Conservation (phyloP, 805 yeast genomes). For the Hanseniaspora clermontiae region DNA sequence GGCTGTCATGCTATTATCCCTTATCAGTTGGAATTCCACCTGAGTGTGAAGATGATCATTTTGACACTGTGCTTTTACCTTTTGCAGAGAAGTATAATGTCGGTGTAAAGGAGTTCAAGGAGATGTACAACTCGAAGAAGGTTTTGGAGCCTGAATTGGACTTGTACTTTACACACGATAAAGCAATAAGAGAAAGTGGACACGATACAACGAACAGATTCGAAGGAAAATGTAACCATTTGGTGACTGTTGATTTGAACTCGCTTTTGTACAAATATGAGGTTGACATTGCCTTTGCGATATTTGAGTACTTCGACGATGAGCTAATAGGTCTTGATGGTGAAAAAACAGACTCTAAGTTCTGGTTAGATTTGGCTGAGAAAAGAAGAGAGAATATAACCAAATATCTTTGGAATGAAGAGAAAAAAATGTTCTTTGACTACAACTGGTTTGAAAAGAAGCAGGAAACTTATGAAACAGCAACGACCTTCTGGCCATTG, state of each 20-base stretch:
- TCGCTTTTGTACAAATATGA: slow-evolving; percentile 82
- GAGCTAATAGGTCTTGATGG: slow-evolving; percentile 32
- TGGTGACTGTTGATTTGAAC: slow-evolving; percentile 85
- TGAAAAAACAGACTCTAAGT: slow-evolving; percentile 33
- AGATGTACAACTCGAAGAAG: slow-evolving; percentile 52
- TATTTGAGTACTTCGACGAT: slow-evolving; percentile 45
- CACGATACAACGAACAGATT: slow-evolving; percentile 88
- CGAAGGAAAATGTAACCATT: slow-evolving; percentile 76
- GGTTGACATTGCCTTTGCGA: slow-evolving; percentile 57
- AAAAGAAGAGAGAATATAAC: slow-evolving; percentile 43
- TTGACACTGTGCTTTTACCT: slow-evolving; percentile 55
- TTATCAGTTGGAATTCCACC: slow-evolving; percentile 91
- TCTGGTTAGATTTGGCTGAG: slow-evolving; percentile 54
- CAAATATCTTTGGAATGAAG: slow-evolving; percentile 73
- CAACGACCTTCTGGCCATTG: slow-evolving; percentile 83
- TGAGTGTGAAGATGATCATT: slow-evolving; percentile 87
- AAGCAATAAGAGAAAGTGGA: slow-evolving; percentile 93
- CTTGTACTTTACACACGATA: slow-evolving; percentile 76
- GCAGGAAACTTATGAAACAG: slow-evolving; percentile 63
- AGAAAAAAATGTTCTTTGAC: slow-evolving; percentile 68
- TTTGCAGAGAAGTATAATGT: slow-evolving; percentile 51
- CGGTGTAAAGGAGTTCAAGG: slow-evolving; percentile 49
- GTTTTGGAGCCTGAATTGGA: slow-evolving; percentile 73
- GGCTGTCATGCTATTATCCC: slow-evolving; percentile 82
- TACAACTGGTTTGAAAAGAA: slow-evolving; percentile 49